phyloP scores from a whole-genome alignment of 257 asterid genomes.

The Nicotiana sylvestris region DNA sequence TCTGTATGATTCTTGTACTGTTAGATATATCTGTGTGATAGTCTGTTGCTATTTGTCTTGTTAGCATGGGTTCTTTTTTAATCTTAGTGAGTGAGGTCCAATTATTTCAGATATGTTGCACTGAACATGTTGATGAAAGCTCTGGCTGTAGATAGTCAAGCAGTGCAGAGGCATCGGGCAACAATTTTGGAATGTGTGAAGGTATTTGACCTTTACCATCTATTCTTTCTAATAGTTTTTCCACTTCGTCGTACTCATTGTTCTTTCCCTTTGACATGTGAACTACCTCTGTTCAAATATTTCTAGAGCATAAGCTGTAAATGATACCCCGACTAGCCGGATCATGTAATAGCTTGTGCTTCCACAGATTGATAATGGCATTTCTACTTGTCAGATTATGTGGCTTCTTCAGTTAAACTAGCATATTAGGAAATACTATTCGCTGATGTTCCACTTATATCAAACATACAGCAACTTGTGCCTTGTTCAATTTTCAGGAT shows the following conservation, averaged over 20 bases:
- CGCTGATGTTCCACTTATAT: not conserved
- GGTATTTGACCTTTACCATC: conserved; percentile 38
- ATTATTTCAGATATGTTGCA: conserved; percentile 82
- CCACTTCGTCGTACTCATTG: not conserved
- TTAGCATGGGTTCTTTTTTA: conserved; percentile 19
- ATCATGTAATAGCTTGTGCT: conserved; percentile 2
- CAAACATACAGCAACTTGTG: conserved; percentile 13
- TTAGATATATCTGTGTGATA: not conserved
- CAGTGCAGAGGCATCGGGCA: conserved; percentile 97
- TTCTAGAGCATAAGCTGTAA: not conserved
- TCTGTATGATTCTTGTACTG: not conserved
- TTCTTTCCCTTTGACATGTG: not conserved
- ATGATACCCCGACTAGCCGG: not conserved
- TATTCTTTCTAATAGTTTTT: not conserved
- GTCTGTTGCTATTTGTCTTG: not conserved
- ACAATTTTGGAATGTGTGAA: conserved; percentile 96
- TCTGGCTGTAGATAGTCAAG: conserved; percentile 86
- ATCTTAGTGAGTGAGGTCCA: conserved; percentile 26
- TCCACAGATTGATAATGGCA: not conserved
- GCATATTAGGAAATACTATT: not conserved
- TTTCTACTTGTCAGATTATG: not conserved
- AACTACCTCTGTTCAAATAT: not conserved
- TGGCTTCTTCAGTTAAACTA: not conserved
- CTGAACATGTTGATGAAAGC: conserved; percentile 98
- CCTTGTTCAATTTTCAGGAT: conserved; percentile 55